Base-by-base conservation (phyloP, 2,329 filamentous ascomycete species). In the Aureobasidium vineae region DNA sequence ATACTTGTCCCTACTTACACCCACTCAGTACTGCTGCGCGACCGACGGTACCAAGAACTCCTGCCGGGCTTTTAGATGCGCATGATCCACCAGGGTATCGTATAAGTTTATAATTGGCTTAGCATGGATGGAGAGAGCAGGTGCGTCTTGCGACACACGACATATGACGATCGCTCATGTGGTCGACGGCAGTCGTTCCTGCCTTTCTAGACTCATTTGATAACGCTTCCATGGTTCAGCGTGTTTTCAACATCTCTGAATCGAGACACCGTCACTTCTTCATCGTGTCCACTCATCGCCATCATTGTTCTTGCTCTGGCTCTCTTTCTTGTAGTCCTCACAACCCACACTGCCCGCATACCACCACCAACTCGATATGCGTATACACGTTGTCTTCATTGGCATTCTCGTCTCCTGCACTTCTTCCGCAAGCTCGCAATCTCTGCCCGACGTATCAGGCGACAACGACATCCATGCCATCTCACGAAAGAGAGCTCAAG, bases 401-500 rank as follows among this genome's bases (percentile, higher is more conserved):
- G 15, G 3, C 8, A 16, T 19, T 33, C 16, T 59, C 40, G 16
- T 59, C 21, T 11, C 36, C 38, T 57, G 15, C 16, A 45, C 40
- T 31, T 38, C 23, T 19, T 45, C 26, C 8, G 40, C 19, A 45
- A 26, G 26, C 26, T 45, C 54, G 16, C 36, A 28, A 16, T 6
- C 6, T 16, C 40, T 26, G 16, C 40, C 23, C 54, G 13, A n/a
- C 10, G 11, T 15, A n/a, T 40, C 26, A 15, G n/a, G 16, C n/a
- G 38, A n/a, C n/a, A 57, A 43, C 38, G 7, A 59, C 38, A 33
- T 21, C 11, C 53, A n/a, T 15, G 26, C 15, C 5, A n/a, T 45
- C 10, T 21, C 54, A 16, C n/a, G n/a, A 6, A 28, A 21, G 16
- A 59, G 54, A 33, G 54, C 54, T 7, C 38, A 81, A 57, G 85